These are phyloP conservation scores for Lachnellula cervina DNA, from an alignment of 2,329 filamentous ascomycete species.

Conservation along the genomic window DNA sequence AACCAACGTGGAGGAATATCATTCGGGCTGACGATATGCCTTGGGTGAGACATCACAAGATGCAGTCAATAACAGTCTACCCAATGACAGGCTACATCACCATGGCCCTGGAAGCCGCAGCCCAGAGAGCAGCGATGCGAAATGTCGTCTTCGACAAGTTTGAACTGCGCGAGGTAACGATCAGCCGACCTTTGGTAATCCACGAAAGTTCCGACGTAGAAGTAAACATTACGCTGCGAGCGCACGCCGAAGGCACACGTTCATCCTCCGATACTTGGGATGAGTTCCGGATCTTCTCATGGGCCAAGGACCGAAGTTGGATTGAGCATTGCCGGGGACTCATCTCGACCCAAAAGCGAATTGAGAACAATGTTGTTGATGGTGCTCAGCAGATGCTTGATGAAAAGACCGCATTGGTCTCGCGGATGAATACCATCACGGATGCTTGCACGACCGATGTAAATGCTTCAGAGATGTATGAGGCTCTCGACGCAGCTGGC, in stretches of 20 bases:
- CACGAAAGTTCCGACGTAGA: conserved; percentile 45
- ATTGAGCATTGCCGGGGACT: conserved; percentile 37
- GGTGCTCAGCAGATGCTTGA: conserved; percentile 15
- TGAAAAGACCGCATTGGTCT: conserved; percentile 24
- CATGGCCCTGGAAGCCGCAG: conserved; percentile 33
- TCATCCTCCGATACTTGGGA: conserved; percentile 45
- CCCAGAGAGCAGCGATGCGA: conserved; percentile 24
- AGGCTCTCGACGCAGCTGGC: conserved; percentile 41
- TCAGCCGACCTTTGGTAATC: conserved; percentile 48
- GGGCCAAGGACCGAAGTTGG: conserved; percentile 48
- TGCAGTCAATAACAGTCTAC: conserved; percentile 29
- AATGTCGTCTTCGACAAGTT: conserved; percentile 37
- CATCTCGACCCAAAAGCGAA: conserved; percentile 15
- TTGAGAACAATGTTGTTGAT: conserved; percentile 18
- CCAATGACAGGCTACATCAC: conserved; percentile 33
- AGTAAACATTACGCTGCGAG: conserved; percentile 30
- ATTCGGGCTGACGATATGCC: conserved; percentile 33
- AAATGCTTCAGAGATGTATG: conserved; percentile 39
- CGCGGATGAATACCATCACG: conserved; percentile 30
- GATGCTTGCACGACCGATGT: conserved; percentile 29
- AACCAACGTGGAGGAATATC: conserved; percentile 34
- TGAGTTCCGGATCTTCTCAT: conserved; percentile 53
- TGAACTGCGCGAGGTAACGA: conserved; percentile 44
- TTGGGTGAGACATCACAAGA: conserved; percentile 40
- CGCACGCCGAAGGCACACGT: conserved; percentile 39